Base-by-base conservation (phyloP, 2,329 filamentous ascomycete genomes). In the Phaeophleospora eucalypticola region DNA sequence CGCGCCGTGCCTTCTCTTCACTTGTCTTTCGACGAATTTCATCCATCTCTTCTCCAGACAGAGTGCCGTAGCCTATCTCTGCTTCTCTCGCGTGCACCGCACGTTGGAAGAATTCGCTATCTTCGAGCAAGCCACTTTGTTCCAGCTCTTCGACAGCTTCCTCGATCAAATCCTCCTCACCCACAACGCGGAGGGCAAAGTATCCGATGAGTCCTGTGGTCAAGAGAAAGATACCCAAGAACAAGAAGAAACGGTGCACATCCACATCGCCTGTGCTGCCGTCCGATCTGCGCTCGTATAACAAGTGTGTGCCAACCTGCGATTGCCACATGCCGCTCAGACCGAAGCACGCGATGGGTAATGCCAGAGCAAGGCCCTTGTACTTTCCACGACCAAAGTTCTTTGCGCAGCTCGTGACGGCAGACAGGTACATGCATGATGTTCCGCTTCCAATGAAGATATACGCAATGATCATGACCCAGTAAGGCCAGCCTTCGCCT, bases 401-500 rank as follows among this genome's bases (percentile, higher is more conserved):
- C 81, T 98, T 98, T 29, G 93, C 93, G 63, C 89, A 95, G 0
- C 91, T 95, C 4, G 91, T 91, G n/a, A 98, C 85, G 2, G 89
- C 85, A 41, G 84, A 80, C 46, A 97, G 76, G 67, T 97, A 98
- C 82, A 97, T 89, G 66, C 81, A 82, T 55, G 86, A 87, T 0
- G 91, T 96, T 4, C 82, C 91, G 52, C 84, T 78, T 1, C 93
- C 93, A 48, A 98, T 82, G 42, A 80, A 78, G 38, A 90, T 76
- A 66, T 97, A 98, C 1, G 89, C 84, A 45, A 88, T 65, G 4
- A 96, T 73, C 91, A 98, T 95, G 58, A 86, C 74, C 56, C 79
- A 79, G 58, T 94, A 89, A 0, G 89, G 84, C 79, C 82, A 86
- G 16, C 80, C 79, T 29, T 73, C 56, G 41, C 71, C 74, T 36